phyloP scores from a whole-genome alignment of 306 rosid genomes.

The Benincasa hispida region DNA sequence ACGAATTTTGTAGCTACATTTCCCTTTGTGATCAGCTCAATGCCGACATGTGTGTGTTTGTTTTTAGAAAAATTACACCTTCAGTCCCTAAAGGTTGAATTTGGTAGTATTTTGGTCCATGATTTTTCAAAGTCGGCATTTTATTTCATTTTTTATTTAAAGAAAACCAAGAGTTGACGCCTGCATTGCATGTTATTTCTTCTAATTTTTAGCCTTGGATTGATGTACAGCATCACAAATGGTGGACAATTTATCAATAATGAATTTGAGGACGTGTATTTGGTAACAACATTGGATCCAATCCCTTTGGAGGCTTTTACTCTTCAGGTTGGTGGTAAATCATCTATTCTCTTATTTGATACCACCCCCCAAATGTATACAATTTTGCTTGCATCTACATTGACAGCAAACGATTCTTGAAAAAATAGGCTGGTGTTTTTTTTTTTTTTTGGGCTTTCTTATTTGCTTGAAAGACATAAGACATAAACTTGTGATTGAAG shows the following conservation, averaged over 20 bases:
- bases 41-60: background rate
- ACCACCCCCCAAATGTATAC: too few relatives aligned
- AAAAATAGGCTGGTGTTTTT: too few relatives aligned
- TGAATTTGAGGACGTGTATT: constrained; percentile 76
- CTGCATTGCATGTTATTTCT: background rate
- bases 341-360: background rate
- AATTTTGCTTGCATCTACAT: too few relatives aligned
- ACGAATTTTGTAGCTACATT: background rate
- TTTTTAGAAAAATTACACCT: background rate
- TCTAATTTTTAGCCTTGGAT: constrained; percentile 17
- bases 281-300: constrained; percentile 76
- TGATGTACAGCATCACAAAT: constrained; percentile 53
- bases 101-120: too few relatives aligned
- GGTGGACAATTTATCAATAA: constrained; percentile 68
- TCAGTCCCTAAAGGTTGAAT: too few relatives aligned
- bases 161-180: background rate
- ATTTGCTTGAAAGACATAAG: background rate
- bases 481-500: background rate
- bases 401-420: too few relatives aligned
- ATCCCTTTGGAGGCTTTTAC: constrained; percentile 84
- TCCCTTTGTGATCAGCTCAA: background rate
- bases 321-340: constrained; percentile 61
- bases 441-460: too few relatives aligned
- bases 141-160: too few relatives aligned
- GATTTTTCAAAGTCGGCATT: too few relatives aligned